phyloP scores from a whole-genome alignment of 2,329 filamentous ascomycete species.

The Cryoendolithus antarcticus region DNA sequence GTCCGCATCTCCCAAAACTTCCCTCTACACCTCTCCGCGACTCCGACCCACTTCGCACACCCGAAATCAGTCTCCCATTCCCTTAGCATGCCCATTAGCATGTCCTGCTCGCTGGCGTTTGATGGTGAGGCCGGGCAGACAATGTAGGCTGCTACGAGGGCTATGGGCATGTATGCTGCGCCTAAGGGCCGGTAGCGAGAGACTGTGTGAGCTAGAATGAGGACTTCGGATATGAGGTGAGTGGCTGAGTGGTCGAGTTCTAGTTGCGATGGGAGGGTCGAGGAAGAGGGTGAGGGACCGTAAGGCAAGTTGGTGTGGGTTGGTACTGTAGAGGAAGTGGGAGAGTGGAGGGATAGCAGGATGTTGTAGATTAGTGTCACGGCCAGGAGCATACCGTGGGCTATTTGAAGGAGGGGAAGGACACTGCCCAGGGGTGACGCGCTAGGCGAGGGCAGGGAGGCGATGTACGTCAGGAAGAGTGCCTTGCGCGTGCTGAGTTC shows the following conservation, averaged over 20 bases:
- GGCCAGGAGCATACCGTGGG: conserved; percentile 2
- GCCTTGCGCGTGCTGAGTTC: conserved; percentile 1
- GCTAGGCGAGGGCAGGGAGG: background rate
- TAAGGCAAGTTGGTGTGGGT: too few relatives aligned
- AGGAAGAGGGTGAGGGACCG: too few relatives aligned
- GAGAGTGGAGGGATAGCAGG: background rate
- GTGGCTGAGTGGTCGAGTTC: background rate
- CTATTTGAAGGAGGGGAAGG: conserved; percentile 1
- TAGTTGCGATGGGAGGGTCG: background rate
- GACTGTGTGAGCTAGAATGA: background rate
- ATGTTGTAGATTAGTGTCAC: conserved; percentile 2
- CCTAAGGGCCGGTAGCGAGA: conserved; percentile 2
- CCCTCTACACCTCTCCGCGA: too few relatives aligned
- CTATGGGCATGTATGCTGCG: conserved; percentile 3
- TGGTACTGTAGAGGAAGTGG: too few relatives aligned
- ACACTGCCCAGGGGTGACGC: background rate
- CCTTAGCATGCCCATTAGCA: too few relatives aligned
- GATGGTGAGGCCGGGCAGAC: background rate
- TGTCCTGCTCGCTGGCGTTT: too few relatives aligned
- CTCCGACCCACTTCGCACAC: too few relatives aligned
- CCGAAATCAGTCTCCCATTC: too few relatives aligned
- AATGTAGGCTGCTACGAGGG: conserved; percentile 1
- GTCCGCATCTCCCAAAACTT: background rate
- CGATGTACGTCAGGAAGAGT: background rate
- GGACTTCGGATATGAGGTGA: background rate